These are phyloP conservation scores for Kwoniella shivajii DNA, from an alignment of 1,284 basidiomycete species.

Conservation along the genomic window DNA sequence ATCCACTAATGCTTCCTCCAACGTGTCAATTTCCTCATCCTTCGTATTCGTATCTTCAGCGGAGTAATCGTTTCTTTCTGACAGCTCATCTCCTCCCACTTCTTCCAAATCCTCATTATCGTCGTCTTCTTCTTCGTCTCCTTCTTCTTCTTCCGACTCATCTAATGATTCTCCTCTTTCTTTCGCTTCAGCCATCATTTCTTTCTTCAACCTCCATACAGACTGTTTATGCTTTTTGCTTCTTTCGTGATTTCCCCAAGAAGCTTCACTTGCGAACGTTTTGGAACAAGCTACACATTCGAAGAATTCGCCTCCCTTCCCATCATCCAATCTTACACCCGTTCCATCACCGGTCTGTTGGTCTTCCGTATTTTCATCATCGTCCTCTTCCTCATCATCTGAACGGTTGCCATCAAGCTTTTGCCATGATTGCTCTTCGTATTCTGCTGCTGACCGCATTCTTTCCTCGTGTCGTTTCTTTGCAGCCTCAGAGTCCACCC, in stretches of 20 bases:
- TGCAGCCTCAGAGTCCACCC: conserved; percentile 32
- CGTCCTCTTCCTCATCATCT: conserved; percentile 57
- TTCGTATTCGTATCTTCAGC: not conserved
- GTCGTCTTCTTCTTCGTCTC: conserved; percentile 18
- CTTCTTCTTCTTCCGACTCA: conserved; percentile 18
- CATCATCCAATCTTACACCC: conserved; percentile 38
- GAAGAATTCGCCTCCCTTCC: conserved; percentile 58
- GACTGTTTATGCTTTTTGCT: conserved; percentile 94
- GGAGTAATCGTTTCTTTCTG: not conserved
- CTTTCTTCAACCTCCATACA: conserved; percentile 72
- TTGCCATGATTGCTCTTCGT: conserved; percentile 74
- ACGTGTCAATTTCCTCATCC: conserved; percentile 34
- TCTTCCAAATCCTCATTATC: conserved; percentile 27
- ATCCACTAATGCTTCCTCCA: conserved; percentile 20
- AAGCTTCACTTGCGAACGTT: conserved; percentile 85
- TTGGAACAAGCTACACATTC: conserved; percentile 97
- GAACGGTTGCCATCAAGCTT: conserved; percentile 63
- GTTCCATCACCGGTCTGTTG: conserved; percentile 37
- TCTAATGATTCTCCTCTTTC: conserved; percentile 20
- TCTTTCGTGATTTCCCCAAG: conserved; percentile 94
- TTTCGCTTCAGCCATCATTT: conserved; percentile 57
- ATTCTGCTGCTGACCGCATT: conserved; percentile 33
- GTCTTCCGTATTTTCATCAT: conserved; percentile 51
- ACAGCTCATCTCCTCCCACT: conserved; percentile 26
- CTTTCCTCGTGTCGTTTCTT: conserved; percentile 31